phyloP scores from a whole-genome alignment of 495 filamentous ascomycete species.

The Bacidia rubella region DNA sequence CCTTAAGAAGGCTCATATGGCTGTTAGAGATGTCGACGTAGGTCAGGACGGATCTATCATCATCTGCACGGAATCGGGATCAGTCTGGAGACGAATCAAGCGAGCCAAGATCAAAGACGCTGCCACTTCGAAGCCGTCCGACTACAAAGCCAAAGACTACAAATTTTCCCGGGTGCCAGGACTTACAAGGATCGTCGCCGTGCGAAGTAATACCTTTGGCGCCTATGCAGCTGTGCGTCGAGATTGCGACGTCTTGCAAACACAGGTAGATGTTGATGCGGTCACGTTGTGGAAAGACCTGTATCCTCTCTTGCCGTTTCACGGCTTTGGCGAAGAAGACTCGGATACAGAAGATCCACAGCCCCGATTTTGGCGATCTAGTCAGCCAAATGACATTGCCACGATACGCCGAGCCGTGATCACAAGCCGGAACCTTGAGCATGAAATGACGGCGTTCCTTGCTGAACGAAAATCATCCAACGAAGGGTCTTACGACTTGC shows the following conservation, averaged over 20 bases:
- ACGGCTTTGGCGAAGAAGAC: conserved; percentile 17
- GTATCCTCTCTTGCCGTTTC: conserved; percentile 51
- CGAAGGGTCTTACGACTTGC: conserved; percentile 26
- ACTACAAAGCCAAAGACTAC: conserved; percentile 62
- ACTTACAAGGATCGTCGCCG: conserved; percentile 67
- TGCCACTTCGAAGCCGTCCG: conserved; percentile 32
- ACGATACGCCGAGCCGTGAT: conserved; percentile 34
- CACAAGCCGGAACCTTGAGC: conserved; percentile 41
- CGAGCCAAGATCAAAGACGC: conserved; percentile 67
- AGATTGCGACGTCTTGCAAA: conserved; percentile 69
- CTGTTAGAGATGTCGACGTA: conserved; percentile 72
- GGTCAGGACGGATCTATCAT: conserved; percentile 93
- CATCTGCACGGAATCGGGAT: conserved; percentile 79
- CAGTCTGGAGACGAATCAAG: conserved; percentile 78
- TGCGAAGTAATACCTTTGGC: conserved; percentile 76
- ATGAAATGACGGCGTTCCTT: conserved; percentile 35
- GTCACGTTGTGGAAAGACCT: conserved; percentile 64
- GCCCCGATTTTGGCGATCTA: conserved; percentile 30
- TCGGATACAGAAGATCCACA: conserved; percentile 24
- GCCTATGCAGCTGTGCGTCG: conserved; percentile 78
- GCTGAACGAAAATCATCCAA: conserved; percentile 5
- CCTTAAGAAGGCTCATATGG: conserved; percentile 65
- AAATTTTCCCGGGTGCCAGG: conserved; percentile 85
- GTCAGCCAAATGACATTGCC: conserved; percentile 12
- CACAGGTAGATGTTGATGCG: conserved; percentile 51